phyloP scores from a whole-genome alignment of 2,329 filamentous ascomycete species.

The Diaporthe longicolla region DNA sequence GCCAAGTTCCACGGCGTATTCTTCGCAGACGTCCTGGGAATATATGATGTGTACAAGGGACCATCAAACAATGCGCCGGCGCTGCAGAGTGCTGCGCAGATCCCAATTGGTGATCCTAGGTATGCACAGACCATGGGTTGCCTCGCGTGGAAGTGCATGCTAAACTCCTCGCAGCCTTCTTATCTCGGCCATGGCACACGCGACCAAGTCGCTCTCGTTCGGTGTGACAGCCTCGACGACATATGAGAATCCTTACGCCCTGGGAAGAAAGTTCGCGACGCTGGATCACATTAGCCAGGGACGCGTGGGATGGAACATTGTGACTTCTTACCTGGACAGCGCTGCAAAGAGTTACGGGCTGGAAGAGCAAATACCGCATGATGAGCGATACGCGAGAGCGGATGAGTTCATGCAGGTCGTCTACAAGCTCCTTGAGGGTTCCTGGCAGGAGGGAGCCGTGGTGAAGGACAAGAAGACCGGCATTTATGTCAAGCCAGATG shows the following conservation, averaged over 20 bases:
- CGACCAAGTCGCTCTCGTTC: constrained; percentile 76
- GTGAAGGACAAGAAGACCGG: constrained; percentile 21
- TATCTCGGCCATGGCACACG: constrained; percentile 76
- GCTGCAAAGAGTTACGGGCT: constrained; percentile 77
- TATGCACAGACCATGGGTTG: constrained; percentile 53
- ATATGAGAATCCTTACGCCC: constrained; percentile 79
- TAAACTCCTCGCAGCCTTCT: constrained; percentile 44
- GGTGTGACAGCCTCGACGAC: constrained; percentile 79
- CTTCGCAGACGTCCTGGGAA: constrained; percentile 61
- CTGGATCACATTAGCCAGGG: constrained; percentile 77
- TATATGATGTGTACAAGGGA: constrained; percentile 78
- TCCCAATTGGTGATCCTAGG: constrained; percentile 79
- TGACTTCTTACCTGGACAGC: constrained; percentile 79
- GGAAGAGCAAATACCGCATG: constrained; percentile 61
- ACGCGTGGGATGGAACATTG: constrained; percentile 74
- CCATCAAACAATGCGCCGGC: constrained; percentile 70
- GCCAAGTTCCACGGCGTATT: constrained; percentile 56
- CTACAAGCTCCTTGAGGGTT: constrained; percentile 66
- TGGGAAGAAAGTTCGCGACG: constrained; percentile 76
- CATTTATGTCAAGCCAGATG: constrained; percentile 9
- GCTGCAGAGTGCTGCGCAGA: constrained; percentile 75
- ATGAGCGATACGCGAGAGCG: constrained; percentile 74
- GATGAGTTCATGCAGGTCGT: constrained; percentile 76
- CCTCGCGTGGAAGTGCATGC: neutral
- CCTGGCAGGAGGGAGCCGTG: constrained; percentile 28